Conservation (phyloP, 345 rosid species). For the Populus davidiana region DNA sequence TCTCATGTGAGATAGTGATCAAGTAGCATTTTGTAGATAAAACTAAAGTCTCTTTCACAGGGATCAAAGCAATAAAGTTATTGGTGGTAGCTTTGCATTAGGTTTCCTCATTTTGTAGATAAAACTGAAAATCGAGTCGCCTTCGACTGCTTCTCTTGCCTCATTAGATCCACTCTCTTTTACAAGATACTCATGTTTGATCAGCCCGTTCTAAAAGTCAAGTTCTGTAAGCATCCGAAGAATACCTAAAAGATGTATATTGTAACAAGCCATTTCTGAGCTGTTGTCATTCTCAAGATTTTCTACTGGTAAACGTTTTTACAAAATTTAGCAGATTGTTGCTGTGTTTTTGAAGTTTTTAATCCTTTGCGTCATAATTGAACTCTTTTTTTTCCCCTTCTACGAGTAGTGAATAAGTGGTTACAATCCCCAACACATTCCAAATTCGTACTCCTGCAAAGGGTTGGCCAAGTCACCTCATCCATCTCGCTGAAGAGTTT, state of each 20-base stretch:
- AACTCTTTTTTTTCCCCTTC: not conserved
- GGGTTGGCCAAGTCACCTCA: too few species aligned
- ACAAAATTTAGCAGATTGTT: not conserved
- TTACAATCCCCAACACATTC: too few species aligned
- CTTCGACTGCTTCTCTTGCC: too few species aligned
- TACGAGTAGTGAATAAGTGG: too few species aligned
- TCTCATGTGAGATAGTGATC: not conserved
- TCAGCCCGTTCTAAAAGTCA: not conserved
- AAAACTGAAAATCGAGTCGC: too few species aligned
- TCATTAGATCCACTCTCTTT: too few species aligned
- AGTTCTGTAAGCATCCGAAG: not conserved
- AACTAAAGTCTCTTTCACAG: not conserved
- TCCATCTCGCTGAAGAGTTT: too few species aligned
- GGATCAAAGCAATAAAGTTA: conserved; percentile 11
- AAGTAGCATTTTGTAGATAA: conserved; percentile 36
- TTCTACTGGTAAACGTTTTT: not conserved
- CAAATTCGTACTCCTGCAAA: too few species aligned
- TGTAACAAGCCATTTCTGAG: not conserved
- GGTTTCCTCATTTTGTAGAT: not conserved
- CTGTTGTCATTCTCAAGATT: not conserved
- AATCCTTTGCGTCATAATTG: not conserved
- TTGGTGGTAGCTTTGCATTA: conserved; percentile 13
- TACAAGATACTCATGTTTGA: not conserved
- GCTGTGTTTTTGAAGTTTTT: too few species aligned
- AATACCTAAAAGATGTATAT: not conserved